These are phyloP conservation scores for Ustilago xerochloae DNA, from an alignment of 1,284 basidiomycete genomes.

Conservation along the genomic window DNA sequence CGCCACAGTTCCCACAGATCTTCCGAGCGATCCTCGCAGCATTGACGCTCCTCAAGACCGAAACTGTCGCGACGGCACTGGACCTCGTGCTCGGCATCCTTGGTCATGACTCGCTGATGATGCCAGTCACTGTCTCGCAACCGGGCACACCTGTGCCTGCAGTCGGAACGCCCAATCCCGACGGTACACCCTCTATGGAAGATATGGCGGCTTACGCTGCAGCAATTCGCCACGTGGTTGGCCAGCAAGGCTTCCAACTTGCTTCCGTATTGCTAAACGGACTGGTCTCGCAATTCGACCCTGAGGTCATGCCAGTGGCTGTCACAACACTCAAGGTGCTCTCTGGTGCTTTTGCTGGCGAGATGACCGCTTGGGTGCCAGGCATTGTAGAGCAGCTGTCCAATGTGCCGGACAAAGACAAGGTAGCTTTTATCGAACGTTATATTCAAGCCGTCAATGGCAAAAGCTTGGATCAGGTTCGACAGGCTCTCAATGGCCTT, in stretches of 20 bases:
- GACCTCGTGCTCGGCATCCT: slow-evolving; percentile 81
- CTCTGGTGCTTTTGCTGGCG: slow-evolving; percentile 76
- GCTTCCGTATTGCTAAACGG: slow-evolving; percentile 80
- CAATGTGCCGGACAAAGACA: slow-evolving; percentile 76
- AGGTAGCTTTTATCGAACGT: slow-evolving; percentile 77
- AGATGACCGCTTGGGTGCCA: slow-evolving; percentile 80
- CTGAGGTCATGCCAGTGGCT: slow-evolving; percentile 81
- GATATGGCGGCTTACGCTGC: slow-evolving; percentile 77
- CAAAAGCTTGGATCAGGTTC: slow-evolving; percentile 48
- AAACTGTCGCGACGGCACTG: slow-evolving; percentile 82
- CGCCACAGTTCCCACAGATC: slow-evolving; percentile 69
- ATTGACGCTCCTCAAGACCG: slow-evolving; percentile 70
- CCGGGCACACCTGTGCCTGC: slow-evolving; percentile 36
- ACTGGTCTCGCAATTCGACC: slow-evolving; percentile 80
- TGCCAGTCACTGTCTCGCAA: slow-evolving; percentile 32
- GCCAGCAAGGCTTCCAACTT: slow-evolving; percentile 80
- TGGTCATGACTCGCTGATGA: slow-evolving; percentile 72
- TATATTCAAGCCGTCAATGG: slow-evolving; percentile 22
- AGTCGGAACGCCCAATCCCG: slow-evolving; percentile 14
- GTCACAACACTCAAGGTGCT: slow-evolving; percentile 82
- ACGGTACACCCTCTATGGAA: slow-evolving; percentile 69
- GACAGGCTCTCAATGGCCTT: slow-evolving; percentile 46
- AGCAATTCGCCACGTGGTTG: slow-evolving; percentile 77
- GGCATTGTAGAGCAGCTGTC: slow-evolving; percentile 79
- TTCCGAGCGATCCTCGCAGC: slow-evolving; percentile 55